Conservation (phyloP, 257 asterid genomes). For the Agastache rugosa region DNA sequence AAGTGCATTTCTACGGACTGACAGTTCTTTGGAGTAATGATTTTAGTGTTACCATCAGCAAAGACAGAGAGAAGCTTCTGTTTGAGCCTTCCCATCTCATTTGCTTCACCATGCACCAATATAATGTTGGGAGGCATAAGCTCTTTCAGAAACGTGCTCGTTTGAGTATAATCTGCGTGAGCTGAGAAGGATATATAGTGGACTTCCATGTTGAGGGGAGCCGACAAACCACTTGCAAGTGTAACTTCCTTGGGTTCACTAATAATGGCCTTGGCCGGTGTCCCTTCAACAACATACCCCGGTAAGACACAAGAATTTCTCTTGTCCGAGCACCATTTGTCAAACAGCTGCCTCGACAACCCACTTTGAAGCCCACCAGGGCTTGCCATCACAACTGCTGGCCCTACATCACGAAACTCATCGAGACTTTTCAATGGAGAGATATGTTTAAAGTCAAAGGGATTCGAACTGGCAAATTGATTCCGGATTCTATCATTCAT, state of each 20-base stretch:
- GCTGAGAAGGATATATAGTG: conserved; percentile 97
- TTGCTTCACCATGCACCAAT: conserved; percentile 90
- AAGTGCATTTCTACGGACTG: conserved; percentile 92
- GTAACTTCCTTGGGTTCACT: conserved; percentile 95
- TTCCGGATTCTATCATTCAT: conserved; percentile 93
- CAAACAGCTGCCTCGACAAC: conserved; percentile 90
- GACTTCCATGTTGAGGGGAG: conserved; percentile 85
- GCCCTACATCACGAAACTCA: conserved; percentile 83
- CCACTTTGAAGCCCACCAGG: conserved; percentile 98
- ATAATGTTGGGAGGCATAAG: conserved; percentile 97
- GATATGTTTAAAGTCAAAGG: conserved; percentile 91
- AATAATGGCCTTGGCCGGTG: conserved; percentile 84
- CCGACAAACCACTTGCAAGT: conserved; percentile 85
- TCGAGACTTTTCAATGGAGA: conserved; percentile 83
- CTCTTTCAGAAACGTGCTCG: conserved; percentile 89
- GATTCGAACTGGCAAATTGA: conserved; percentile 73
- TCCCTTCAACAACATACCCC: conserved; percentile 88
- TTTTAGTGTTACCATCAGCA: conserved; percentile 85
- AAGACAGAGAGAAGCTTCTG: conserved; percentile 84
- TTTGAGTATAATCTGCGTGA: conserved; percentile 93
- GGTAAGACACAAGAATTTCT: conserved; percentile 90
- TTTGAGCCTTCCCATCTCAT: conserved; percentile 91
- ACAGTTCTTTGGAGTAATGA: conserved; percentile 90
- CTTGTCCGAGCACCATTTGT: conserved; percentile 92
- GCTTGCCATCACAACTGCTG: conserved; percentile 94